Conservation (phyloP, 495 filamentous ascomycete species). For the Cryomyces antarcticus region DNA sequence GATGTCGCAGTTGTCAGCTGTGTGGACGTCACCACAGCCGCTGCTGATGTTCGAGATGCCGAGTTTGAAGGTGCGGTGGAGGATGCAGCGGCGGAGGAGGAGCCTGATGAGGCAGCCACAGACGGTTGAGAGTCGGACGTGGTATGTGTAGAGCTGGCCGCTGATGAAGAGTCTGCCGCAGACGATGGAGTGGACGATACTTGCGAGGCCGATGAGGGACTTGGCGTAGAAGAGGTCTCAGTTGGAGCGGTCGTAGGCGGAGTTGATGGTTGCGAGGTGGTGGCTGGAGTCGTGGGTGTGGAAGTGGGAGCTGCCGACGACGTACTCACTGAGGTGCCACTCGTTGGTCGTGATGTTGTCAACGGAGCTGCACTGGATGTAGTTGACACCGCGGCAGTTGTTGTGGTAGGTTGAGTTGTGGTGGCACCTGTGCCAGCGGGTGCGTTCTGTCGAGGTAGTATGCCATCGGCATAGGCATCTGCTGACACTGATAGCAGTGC, state of each 20-base stretch:
- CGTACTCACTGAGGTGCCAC: background rate
- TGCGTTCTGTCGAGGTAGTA: background rate
- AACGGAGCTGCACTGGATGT: background rate
- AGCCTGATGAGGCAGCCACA: conserved; percentile 1
- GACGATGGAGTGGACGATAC: background rate
- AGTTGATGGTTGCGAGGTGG: conserved; percentile 5
- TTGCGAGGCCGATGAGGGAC: conserved; percentile 3
- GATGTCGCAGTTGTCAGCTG: conserved; percentile 4
- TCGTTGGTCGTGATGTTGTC: background rate
- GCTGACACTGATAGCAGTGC: too few species aligned
- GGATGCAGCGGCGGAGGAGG: background rate
- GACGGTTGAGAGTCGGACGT: conserved; percentile 1
- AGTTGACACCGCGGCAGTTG: background rate
- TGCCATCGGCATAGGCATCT: background rate
- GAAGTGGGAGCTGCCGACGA: background rate
- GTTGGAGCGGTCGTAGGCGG: conserved; percentile 3
- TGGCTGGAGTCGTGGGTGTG: conserved; percentile 4
- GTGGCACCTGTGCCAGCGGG: background rate
- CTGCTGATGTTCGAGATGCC: background rate
- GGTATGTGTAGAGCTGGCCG: conserved; percentile 1
- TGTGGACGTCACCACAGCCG: background rate
- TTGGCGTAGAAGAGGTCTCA: background rate
- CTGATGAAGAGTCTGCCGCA: background rate
- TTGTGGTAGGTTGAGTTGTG: background rate
- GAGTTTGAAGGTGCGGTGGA: conserved; percentile 1